Evolutionary conservation across 2,329 filamentous ascomycete species (phyloP), one percentile per base, ranked within the genome.

Genomic region (Mycocentrospora acerina): DNA sequence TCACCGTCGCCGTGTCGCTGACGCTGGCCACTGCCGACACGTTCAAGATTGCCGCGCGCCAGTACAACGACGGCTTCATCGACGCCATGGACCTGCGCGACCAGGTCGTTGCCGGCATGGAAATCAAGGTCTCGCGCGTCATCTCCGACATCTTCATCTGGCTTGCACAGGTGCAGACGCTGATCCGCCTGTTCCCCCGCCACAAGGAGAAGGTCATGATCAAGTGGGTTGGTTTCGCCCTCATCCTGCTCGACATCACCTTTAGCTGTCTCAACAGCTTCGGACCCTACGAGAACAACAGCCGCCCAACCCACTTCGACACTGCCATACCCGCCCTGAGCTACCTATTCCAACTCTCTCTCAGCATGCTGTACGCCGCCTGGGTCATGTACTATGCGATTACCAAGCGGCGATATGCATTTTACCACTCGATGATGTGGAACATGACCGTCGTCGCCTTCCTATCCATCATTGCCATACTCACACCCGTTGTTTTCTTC

Each of bases 121-220:
- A 95, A 65, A 84, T 98, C 50, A 89, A 93, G 53, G 81, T 94
- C 43, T 91, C 94, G 43, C 85, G 90, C 50, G 82, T 97, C 53
- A 89, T 98, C 49, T 97, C 91, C 13, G 90, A 95, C 67, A 90
- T 93, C 1, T 97, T 97, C 66, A 76, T 98, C 19, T 97, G 93
- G 91, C 81, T 98, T 26, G 93, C 93, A 1, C 93, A 98, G 69
- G 91, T 95, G 1, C 93, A 98, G 71, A 98, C 93, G 0, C 71
- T 98, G 41, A 97, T 97, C 55, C 86, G 93, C 36, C 76, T 98
- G 1, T 98, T 98, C 55, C 93, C 93, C 7, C 88, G 93, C 24
- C 91, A 97, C 61, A 88, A 94, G 60, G 93, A 98, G 70, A 97
- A 97, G 71, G 84, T 97, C 35, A 88, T 97, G 52, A 98, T 98